Evolutionary conservation across 73 alveolate species (phyloP), one percentile per base, ranked within the genome.

Genomic region (Stentor coeruleus): DNA sequence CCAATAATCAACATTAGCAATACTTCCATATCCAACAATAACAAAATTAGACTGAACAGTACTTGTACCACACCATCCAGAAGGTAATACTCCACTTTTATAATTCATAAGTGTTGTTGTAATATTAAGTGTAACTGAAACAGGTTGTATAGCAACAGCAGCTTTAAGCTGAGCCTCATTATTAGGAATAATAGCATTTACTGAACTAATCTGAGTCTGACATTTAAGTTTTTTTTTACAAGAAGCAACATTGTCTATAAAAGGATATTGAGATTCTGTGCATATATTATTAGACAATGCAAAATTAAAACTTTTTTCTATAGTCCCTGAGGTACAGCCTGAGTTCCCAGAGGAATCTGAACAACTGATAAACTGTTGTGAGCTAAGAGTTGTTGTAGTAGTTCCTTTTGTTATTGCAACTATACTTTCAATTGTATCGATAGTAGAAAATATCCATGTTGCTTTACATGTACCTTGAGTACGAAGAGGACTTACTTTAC

Each of bases 1-100:
- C 66, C 66, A 49, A 49, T 11, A 49, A 20, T 49, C 66, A 11
- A 11, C 20, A 11, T 20, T 20, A 49, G 66, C 66, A 49, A 49
- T 49, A 20, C 66, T 49, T 49, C 66, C 66, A 49, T 49, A 49
- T 49, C 66, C 66, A 49, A 49, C 66, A 49, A 49, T 49, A 49
- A 20, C 20, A 49, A 49, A 49, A 49, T 11, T 11, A 20, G 66
- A 6, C 20, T 49, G 66, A 11, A 11, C 66, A 11, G 6, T 49
- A 49, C 28, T 20, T 6, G 20, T 11, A 11, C 66, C 66, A 20
- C 66, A 49, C 20, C 20, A 6, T 49, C 20, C 66, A 49, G 6
- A 20, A 49, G 66, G 6, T 49, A 49, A 11, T 11, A 49, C 20
- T 6, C 66, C 66, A 11, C 20, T 49, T 20, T 49, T 20, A 20